phyloP scores from a whole-genome alignment of 2,329 filamentous ascomycete species.

The Zopfia rhizophila region DNA sequence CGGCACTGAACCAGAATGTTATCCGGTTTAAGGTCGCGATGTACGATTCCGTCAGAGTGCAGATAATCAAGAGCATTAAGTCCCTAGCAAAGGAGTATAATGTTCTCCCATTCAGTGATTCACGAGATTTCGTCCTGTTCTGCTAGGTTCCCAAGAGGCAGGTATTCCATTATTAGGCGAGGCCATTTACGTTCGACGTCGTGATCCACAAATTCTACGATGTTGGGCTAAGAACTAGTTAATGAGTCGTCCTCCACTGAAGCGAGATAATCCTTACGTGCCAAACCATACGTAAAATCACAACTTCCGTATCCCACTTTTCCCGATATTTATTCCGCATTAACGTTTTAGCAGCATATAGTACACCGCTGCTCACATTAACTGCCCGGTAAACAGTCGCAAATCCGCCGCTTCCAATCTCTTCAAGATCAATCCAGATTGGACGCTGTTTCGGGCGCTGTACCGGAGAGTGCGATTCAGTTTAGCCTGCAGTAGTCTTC shows the following conservation, averaged over 20 bases:
- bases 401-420: slow-evolving; percentile 4
- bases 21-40: too few relatives aligned
- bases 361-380: slow-evolving; percentile 4
- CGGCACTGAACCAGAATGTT: slow-evolving; percentile 8
- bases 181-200: slow-evolving; percentile 3
- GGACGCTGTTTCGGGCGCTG: slow-evolving; percentile 9
- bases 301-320: slow-evolving; percentile 8
- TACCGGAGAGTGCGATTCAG: slow-evolving; percentile 8
- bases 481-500: slow-evolving; percentile 4
- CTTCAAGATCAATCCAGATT: slow-evolving; percentile 11
- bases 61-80: slow-evolving; percentile 7
- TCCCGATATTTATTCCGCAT: neutral
- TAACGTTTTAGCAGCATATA: slow-evolving; percentile 6
- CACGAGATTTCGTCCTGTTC: slow-evolving; percentile 2
- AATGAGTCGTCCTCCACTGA: slow-evolving; percentile 3
- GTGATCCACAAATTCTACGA: slow-evolving; percentile 3
- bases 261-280: slow-evolving; percentile 9
- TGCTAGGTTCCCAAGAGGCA: slow-evolving; percentile 1
- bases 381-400: slow-evolving; percentile 6
- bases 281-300: slow-evolving; percentile 2
- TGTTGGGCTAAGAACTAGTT: slow-evolving; percentile 3
- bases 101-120: slow-evolving; percentile 6
- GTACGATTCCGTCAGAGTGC: too few relatives aligned
- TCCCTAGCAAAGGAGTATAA: slow-evolving; percentile 5
- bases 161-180: slow-evolving; percentile 10